phyloP scores from a whole-genome alignment of 805 yeast genomes.

The Candida nonsorbophila region DNA sequence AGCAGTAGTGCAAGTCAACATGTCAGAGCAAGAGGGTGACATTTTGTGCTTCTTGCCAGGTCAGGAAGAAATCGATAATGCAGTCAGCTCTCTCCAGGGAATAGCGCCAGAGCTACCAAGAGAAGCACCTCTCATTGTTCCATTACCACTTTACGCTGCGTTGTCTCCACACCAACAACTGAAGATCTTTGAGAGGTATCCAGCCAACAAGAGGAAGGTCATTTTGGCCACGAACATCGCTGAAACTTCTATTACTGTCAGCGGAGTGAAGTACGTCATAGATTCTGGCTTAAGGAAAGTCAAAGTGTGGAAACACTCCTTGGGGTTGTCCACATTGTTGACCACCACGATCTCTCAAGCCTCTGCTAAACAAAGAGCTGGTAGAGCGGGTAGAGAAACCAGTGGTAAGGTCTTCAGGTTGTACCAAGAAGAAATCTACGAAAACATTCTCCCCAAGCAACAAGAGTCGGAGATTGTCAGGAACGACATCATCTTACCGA shows the following conservation, averaged over 20 bases:
- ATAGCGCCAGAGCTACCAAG: conserved; percentile 63
- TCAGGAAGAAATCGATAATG: conserved; percentile 94
- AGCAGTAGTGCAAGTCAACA: conserved; percentile 72
- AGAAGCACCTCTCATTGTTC: conserved; percentile 69
- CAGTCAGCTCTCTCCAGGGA: conserved; percentile 55
- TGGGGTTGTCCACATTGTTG: conserved; percentile 87
- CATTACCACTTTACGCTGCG: conserved; percentile 91
- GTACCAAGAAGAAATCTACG: conserved; percentile 69
- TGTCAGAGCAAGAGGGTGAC: conserved; percentile 81
- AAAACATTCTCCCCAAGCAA: conserved; percentile 54
- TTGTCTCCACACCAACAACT: conserved; percentile 81
- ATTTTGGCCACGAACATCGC: conserved; percentile 94
- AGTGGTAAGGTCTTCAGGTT: conserved; percentile 82
- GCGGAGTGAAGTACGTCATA: conserved; percentile 88
- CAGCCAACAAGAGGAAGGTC: conserved; percentile 71
- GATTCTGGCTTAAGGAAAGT: conserved; percentile 93
- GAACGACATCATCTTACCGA: conserved; percentile 79
- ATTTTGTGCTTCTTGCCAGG: conserved; percentile 91
- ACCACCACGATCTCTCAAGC: conserved; percentile 93
- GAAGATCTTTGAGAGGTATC: conserved; percentile 65
- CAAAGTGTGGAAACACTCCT: conserved; percentile 88
- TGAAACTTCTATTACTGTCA: conserved; percentile 93
- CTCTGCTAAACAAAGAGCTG: conserved; percentile 56
- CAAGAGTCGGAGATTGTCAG: conserved; percentile 93
- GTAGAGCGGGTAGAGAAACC: conserved; percentile 93